A percentile compares a stretch with the other conserved stretches of the same genome.
These are phyloP conservation scores for Crucibulum laeve DNA, from an alignment of 768 basidiomycete genomes.

Conservation along the genomic window DNA sequence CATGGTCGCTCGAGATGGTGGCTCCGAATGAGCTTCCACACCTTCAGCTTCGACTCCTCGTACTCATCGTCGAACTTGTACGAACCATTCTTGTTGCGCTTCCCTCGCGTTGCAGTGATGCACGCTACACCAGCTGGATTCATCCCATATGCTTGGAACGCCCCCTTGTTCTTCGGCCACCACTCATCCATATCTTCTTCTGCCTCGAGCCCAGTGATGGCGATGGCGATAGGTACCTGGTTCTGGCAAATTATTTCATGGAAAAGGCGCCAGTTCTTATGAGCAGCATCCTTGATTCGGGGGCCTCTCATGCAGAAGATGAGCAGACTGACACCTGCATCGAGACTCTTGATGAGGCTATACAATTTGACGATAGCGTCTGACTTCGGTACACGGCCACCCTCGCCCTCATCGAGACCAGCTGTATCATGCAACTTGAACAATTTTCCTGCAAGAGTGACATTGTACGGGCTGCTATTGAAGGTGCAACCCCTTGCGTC, in stretches of 20 bases:
- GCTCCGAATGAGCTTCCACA: neutral
- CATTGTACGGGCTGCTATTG: slow-evolving; percentile 18
- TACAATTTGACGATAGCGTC: slow-evolving; percentile 15
- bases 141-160: slow-evolving; percentile 24
- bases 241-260: slow-evolving; percentile 24
- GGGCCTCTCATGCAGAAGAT: slow-evolving; percentile 32
- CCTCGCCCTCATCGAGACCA: slow-evolving; percentile 31
- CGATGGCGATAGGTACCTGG: slow-evolving; percentile 4
- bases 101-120: slow-evolving; percentile 23
- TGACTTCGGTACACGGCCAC: slow-evolving; percentile 11
- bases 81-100: neutral
- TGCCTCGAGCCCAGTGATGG: slow-evolving; percentile 12
- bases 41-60: neutral
- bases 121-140: slow-evolving; percentile 28
- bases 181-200: slow-evolving; percentile 23
- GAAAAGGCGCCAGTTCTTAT: slow-evolving; percentile 31
- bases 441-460: slow-evolving; percentile 14
- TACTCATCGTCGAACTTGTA: slow-evolving; percentile 2
- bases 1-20: neutral
- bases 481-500: slow-evolving; percentile 30
- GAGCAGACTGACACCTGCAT: slow-evolving; percentile 18
- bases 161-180: slow-evolving; percentile 22
- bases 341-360: slow-evolving; percentile 10
- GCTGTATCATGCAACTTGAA: slow-evolving; percentile 32
- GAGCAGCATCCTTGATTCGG: slow-evolving; percentile 17